Conservation (phyloP, 2,329 filamentous ascomycete species). For the Dothideomycetes sp. region DNA sequence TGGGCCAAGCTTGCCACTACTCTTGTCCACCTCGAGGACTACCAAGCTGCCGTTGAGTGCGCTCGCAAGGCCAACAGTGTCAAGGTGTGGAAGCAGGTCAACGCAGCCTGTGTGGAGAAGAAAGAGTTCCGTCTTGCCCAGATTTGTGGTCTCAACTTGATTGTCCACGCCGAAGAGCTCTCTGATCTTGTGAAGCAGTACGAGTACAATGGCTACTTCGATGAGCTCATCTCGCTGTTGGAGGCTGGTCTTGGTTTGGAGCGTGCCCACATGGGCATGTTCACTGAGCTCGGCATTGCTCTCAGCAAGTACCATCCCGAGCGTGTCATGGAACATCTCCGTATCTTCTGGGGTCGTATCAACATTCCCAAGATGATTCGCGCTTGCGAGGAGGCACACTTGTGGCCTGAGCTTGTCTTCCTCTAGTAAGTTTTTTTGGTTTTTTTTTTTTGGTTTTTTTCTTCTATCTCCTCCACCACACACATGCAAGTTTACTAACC, state of each 20-base stretch:
- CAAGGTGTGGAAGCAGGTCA: slow-evolving; percentile 98
- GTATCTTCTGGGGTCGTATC: slow-evolving; percentile 96
- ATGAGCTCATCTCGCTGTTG: slow-evolving; percentile 88
- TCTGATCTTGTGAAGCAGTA: slow-evolving; percentile 92
- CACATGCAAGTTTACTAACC: background rate
- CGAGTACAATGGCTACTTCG: slow-evolving; percentile 94
- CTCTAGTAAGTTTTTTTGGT: slow-evolving; percentile 52
- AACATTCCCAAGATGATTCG: slow-evolving; percentile 97
- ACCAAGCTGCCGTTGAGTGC: slow-evolving; percentile 95
- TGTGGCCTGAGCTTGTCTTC: slow-evolving; percentile 98
- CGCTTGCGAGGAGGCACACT: slow-evolving; percentile 83
- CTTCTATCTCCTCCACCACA: background rate
- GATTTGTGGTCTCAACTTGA: slow-evolving; percentile 96
- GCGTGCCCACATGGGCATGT: slow-evolving; percentile 88
- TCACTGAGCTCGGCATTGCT: slow-evolving; percentile 85
- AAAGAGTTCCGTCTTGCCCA: slow-evolving; percentile 98
- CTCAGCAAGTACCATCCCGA: slow-evolving; percentile 93
- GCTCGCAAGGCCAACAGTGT: slow-evolving; percentile 98
- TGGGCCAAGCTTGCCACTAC: slow-evolving; percentile 99
- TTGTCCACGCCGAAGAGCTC: slow-evolving; percentile 93
- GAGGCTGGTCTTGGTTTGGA: slow-evolving; percentile 75
- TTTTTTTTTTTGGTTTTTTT: background rate
- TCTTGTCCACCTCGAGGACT: slow-evolving; percentile 91
- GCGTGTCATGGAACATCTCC: slow-evolving; percentile 94
- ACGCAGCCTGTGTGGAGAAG: slow-evolving; percentile 90